Evolutionary conservation across 148 eudicot species (phyloP), one percentile per base, ranked within the genome.

Genomic region (Talinum fruticosum): DNA sequence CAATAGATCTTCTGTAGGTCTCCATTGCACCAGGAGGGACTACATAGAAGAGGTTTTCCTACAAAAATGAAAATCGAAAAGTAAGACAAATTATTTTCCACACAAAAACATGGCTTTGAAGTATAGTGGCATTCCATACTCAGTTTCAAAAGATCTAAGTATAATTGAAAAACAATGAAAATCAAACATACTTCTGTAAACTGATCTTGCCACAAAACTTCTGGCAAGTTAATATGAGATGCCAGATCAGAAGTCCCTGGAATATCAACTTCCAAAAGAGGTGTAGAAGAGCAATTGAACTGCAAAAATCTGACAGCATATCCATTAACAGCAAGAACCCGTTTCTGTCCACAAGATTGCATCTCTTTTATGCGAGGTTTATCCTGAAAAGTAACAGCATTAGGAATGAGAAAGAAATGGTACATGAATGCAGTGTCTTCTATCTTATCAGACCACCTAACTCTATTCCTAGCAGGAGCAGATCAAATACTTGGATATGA

Each of bases 21-120:
- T 87, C 94, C 87, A 92, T 90, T 21, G 97, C 87, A 76, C 96
- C 92, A 81, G 86, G 84, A 47, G 88, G 94, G 66, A 90, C 93
- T 66, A 81, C 57, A 79, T 92, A 95, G 77, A 95, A 91, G 68
- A 95, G 91, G 69, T 87, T 88, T 82, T 91, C 97, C 99, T 94
- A 86, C 76, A 83, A 76, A 10, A 35, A 76, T 13, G 67, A 30
- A 12, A 73, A 76, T 10, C 36, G 23, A 62, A 29, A 71, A 41
- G 19, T 38, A 44, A 83, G 66, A 65, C 1, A 66, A 51, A 59
- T 35, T 72, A 54, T 36, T 66, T 15, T 23, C 69, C 35, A 51
- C 34, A 29, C 44, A 44, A 45, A 26, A 72, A 14, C 30, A 44
- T 54, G 14, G 24, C 1, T 6, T 10, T 35, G 30, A 74, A 16